phyloP scores from a whole-genome alignment of 768 basidiomycete genomes.

The Boletus patriciae region DNA sequence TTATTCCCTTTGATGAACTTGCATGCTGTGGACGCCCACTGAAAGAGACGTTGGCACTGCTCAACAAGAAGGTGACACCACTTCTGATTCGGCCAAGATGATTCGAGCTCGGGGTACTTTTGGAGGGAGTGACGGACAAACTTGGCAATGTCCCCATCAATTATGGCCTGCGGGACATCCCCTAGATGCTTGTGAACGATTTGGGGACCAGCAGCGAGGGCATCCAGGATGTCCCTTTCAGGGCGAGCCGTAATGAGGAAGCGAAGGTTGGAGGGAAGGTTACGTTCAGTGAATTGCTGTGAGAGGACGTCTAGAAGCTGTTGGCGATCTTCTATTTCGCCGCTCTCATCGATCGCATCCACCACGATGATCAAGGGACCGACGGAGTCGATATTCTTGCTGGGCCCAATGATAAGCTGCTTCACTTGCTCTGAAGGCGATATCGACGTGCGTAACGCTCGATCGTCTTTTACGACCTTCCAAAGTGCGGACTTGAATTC shows the following conservation, averaged over 20 bases:
- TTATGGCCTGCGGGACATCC: background rate
- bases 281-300: no score
- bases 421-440: slow-evolving; percentile 21
- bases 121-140: slow-evolving; percentile 9
- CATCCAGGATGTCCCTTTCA: no score
- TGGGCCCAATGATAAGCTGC: slow-evolving; percentile 27
- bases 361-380: slow-evolving; percentile 9
- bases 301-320: slow-evolving; percentile 8
- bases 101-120: slow-evolving; percentile 3
- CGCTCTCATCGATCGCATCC: slow-evolving; percentile 32
- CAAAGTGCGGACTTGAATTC: slow-evolving; percentile 1
- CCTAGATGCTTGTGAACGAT: slow-evolving; percentile 5
- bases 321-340: background rate
- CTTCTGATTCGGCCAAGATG: slow-evolving; percentile 9
- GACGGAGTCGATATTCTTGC: slow-evolving; percentile 15
- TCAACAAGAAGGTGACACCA: slow-evolving; percentile 19
- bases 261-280: no score
- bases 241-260: no score
- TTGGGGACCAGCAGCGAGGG: background rate
- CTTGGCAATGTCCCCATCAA: slow-evolving; percentile 11
- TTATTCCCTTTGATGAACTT: slow-evolving; percentile 17
- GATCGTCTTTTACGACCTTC: slow-evolving; percentile 11
- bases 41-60: slow-evolving; percentile 28
- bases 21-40: slow-evolving; percentile 23
- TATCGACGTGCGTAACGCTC: slow-evolving; percentile 14